Evolutionary conservation across 306 rosid species (phyloP).

Genomic region (Malus sylvestris): DNA sequence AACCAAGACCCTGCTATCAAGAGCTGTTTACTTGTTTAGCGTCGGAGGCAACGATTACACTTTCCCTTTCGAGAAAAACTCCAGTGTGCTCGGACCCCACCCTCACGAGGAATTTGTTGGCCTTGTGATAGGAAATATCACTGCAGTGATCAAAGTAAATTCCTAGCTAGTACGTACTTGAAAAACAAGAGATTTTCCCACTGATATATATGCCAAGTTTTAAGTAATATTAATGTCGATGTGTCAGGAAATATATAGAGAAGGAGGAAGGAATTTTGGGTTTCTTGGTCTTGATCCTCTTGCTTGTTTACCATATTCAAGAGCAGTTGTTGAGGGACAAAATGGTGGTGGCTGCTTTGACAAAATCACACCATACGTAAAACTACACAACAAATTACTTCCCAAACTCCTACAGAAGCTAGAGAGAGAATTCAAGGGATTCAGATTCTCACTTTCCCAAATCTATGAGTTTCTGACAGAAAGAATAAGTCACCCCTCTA

Average conservation of each 20-base stretch:
- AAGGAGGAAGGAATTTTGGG: conserved; percentile 33
- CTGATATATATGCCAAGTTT: too few species aligned
- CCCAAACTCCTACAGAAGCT: conserved; percentile 7
- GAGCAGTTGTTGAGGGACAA: not conserved
- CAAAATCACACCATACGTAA: not conserved
- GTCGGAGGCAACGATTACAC: conserved; percentile 26
- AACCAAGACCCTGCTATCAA: conserved; percentile 8
- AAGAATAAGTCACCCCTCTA: conserved; percentile 17
- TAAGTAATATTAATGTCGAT: too few species aligned
- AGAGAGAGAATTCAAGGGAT: conserved; percentile 14
- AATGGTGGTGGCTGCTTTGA: not conserved
- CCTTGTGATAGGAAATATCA: conserved; percentile 27
- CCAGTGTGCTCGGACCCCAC: not conserved
- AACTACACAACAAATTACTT: conserved; percentile 9
- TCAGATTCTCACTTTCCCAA: conserved; percentile 6
- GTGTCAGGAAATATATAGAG: conserved; percentile 17
- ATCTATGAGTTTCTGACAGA: not conserved
- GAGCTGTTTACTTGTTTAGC: conserved; percentile 28
- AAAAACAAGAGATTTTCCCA: not conserved
- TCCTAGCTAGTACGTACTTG: not conserved
- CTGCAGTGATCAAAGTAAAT: conserved; percentile 22
- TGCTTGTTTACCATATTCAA: conserved; percentile 5
- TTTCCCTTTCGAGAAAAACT: conserved; percentile 1
- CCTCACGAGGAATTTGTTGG: conserved; percentile 10
- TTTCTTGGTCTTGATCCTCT: conserved; percentile 6